Evolutionary conservation across 2,329 filamentous ascomycete genomes (phyloP), one percentile per base, ranked within the genome.

Genomic region (Talaromyces sp.): DNA sequence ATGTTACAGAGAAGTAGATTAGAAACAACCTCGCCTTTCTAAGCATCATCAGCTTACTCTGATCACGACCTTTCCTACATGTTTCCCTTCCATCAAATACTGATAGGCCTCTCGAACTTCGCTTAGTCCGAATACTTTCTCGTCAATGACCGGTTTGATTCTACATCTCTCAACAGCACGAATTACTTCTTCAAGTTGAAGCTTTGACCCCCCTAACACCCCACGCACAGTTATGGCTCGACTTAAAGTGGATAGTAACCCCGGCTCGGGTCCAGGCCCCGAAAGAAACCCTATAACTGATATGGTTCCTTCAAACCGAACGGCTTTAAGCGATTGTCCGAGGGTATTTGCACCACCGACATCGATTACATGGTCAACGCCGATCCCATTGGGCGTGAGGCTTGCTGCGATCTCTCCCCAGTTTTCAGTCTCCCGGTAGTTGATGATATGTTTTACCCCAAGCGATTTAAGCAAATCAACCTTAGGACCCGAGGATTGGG

Each of bases 321-420:
- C 73, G 1, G 82, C 81, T 63, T 80, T 80, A 41, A 87, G 73
- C 4, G 79, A 81, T 68, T 87, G 80, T 0, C 86, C 88, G 2
- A 49, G 43, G 43, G 43, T 49, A n/a, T 77, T 79, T 0, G 84
- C 78, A 0, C 87, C 87, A 11, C 85, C 87, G 17, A 89, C 82
- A 65, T 90, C 88, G 46, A 89, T 67, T 43, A 90, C 76, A 63
- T 86, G 79, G 66, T 89, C 82, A 8, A 88, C 82, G 13, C 88
- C 88, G 1, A 66, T 67, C 17, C 80, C 80, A 21, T 49, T 49
- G 0, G 76, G 70, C 0, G 80, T 81, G 8, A 80, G 69, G 8
- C 75, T 74, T 60, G 81, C 78, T n/a, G 85, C 86, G 29, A 79
- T 79, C 3, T 77, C 71, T 17, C 86, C 84, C 87, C 87, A 89